These are phyloP conservation scores for Bryum argenteum DNA, from an alignment of 225 moss, liverwort and hornwort genomes.

Conservation along the genomic window DNA sequence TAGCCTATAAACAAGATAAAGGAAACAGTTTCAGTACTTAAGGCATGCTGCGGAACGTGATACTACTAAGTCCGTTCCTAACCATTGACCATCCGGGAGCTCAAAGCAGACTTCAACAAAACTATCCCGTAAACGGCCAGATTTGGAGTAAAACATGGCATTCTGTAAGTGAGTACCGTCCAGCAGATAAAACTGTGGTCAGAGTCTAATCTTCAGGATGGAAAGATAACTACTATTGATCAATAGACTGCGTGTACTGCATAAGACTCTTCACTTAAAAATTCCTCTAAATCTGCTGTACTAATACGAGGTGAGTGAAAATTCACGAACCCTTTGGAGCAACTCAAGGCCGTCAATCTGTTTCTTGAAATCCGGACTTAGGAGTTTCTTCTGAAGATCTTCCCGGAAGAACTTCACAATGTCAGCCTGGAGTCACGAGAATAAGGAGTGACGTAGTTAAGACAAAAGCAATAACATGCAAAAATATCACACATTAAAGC, in stretches of 20 bases:
- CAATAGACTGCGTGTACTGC: neutral
- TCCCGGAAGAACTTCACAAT: slow-evolving; percentile 79
- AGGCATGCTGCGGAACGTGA: neutral
- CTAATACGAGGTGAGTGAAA: neutral
- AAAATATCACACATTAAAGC: neutral
- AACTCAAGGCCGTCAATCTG: slow-evolving; percentile 92
- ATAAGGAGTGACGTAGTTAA: neutral
- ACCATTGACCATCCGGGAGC: neutral
- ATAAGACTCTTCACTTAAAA: neutral
- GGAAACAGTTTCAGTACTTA: neutral
- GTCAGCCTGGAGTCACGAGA: slow-evolving; percentile 55
- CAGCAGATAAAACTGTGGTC: too few species aligned
- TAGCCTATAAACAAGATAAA: slow-evolving; percentile 40
- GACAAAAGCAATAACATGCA: neutral
- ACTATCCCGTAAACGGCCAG: too few species aligned
- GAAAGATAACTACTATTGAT: neutral
- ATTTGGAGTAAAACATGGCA: too few species aligned
- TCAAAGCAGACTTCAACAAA: neutral
- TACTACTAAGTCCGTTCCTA: neutral
- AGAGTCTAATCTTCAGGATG: neutral
- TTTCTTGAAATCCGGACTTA: slow-evolving; percentile 93
- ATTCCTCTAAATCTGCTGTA: neutral
- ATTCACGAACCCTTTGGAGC: slow-evolving; percentile 67
- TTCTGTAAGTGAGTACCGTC: too few species aligned
- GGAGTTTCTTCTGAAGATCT: slow-evolving; percentile 76